Base-by-base conservation (phyloP, 148 eudicot genomes). In the Persicaria tinctoria region DNA sequence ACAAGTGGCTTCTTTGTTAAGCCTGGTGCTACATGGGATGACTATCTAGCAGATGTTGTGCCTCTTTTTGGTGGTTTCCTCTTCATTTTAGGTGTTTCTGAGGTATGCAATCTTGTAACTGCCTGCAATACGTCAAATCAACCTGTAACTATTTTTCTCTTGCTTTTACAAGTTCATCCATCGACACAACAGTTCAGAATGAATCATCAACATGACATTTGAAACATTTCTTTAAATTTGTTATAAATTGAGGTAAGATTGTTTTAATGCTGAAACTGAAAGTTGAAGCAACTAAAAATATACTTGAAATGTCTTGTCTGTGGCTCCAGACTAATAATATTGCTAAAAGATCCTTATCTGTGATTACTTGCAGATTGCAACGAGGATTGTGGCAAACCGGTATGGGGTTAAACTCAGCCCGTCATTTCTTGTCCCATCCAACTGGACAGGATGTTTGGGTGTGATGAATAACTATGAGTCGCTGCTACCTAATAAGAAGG, bases 391-490 rank as follows among this genome's bases (percentile, higher is more conserved):
- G 11, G 97, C 96, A 64, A 86, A 90, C 53, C 92, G 86, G 7
- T 89, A 84, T 80, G 92, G 92, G 50, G 96, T 95, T 38, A 87
- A 92, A 80, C 90, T 95, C 76, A 92, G 97, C 76, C 98, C 98
- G 51, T 95, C 98, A 16, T 86, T 95, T 78, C 93, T 95, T 44
- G 96, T 95, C 20, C 98, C 98, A 4, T 95, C 98, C 7, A 92
- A 84, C 72, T 95, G 98, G 98, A 95, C 98, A 0, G 98, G 98
- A 51, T 92, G 96, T 81, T 89, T 92, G 74, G 97, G 98, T 76
- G 98, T 95, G 51, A 92, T 95, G 87, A 95, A 95, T 74, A 92
- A 95, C 76, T 92, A 92, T 11, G 98, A 95, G 82, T 95, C 98
- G 53, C 81, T 95, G 48, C 89, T 95, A 38, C 97, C 98, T 11